Evolutionary conservation across 768 basidiomycete genomes (phyloP), one percentile per base, ranked within the genome.

Genomic region (Cyclocybe cylindracea): DNA sequence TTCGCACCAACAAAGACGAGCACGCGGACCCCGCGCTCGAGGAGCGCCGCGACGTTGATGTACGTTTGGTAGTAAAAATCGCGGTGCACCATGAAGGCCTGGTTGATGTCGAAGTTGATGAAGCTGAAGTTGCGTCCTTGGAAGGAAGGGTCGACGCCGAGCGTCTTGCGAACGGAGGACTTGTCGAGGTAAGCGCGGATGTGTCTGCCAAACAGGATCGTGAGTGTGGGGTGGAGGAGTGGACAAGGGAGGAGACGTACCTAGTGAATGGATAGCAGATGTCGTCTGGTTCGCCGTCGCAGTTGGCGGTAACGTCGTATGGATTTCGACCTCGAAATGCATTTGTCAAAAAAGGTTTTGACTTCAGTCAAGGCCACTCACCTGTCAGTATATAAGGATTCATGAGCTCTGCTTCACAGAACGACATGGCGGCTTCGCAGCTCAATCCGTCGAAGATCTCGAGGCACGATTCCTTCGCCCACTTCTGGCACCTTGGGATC

Each of bases 221-320:
- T 40, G 48, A 32, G 34, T 45, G 29, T 43, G 36, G n/a, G 31
- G 29, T 33, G 16, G 31, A 10, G 40, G 2, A 24, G 5, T 18
- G 39, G 35, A 10, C 14, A 43, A 11, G 32, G n/a, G 10, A 24
- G 48, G 11, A 8, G 10, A 46, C 50, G 19, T 51, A 72, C 71
- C 55, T 61, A 7, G 74, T 83, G 13, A 82, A 70, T 2, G 83
- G 79, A 58, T 87, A 85, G 64, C 86, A 89, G 9, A 86, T 73
- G 2, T 76, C 77, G 2, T 46, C 57, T 8, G 79, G 64, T 29
- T 67, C 61, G 51, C 83, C 78, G 55, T 79, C 76, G 50, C 87
- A 89, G 32, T 72, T 66, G 60, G 78, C 77, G 60, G 78, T 85
- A 45, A 92, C 79, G 60, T 92, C 88, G 61, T 92, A 91, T 1